Base-by-base conservation (phyloP, 257 asterid genomes). In the Catharanthus roseus region DNA sequence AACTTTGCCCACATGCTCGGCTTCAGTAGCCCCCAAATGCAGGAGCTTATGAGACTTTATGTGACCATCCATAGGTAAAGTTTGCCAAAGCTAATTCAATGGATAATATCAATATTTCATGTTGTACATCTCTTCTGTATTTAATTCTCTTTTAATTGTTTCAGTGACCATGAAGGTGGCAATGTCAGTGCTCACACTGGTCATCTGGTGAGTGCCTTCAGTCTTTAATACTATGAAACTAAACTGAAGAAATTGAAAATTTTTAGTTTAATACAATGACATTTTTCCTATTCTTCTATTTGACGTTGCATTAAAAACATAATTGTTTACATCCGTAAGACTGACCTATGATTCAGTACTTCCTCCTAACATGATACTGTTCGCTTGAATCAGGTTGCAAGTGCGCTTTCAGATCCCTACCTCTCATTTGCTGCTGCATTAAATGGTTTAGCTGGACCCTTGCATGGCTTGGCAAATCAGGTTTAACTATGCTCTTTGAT, bases 101-200 rank as follows among this genome's bases (percentile, higher is more conserved):
- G 19, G 26, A 33, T 7, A n/a, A 7, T 33, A 33, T 61, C 34
- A 18, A 61, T n/a, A 5, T 61, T 8, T 31, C n/a, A 1, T 0
- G 31, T 1, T 33, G 2, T n/a, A 21, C 12, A 61, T 55, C 4
- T 3, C 29, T 21, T 49, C 19, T 33, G 9, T 31, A 4, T 18
- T 31, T 33, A 11, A 60, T 71, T 31, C 29, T 36, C 74, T 75
- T 55, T 44, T 65, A n/a, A 62, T 68, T 64, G 18, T 66, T 85
- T 80, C 92, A 95, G 99, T 78, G 99, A 95, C 77, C 99, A 95
- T 65, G 99, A 95, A 88, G 99, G 99, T 50, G 99, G 99, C 44
- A 95, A 95, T 81, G 99, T 95, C 75, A 95, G 99, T 80, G 99
- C 99, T 70, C 99, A 95, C 80, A 95, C 99, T n/a, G 99, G 97